Evolutionary conservation across 2,329 filamentous ascomycete genomes (phyloP), one percentile per base, ranked within the genome.

Genomic region (Thyridium curvatum): DNA sequence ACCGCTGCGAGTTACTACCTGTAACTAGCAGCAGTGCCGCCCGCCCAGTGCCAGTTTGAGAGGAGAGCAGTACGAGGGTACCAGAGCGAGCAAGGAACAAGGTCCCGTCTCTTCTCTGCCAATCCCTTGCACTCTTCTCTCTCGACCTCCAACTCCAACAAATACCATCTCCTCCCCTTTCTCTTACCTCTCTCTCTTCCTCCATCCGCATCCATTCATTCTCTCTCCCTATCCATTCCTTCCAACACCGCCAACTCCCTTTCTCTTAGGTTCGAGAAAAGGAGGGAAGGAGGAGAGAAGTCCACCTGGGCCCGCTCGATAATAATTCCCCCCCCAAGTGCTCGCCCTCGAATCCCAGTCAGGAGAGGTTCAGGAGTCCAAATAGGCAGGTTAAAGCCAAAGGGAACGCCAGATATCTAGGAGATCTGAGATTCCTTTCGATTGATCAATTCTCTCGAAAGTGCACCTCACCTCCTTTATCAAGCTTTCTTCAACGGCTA

Each of bases 191-290:
- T 50, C 45, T 43, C 45, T 51, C 49, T 52, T 55, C 53, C 52
- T 56, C 54, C 48, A 51, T 58, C 55, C 55, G 54, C 61, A 64
- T 68, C 68, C 68, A 73, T 68, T 73, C 70, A 65, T 75, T 74
- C 65, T 62, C 66, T 70, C 66, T 64, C 65, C 63, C 64, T 58
- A 65, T 60, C 60, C 60, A 59, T 59, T 62, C 66, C 63, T 66
- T 72, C 69, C 66, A 52, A 53, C 43, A 52, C 48, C 48, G 41
- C 42, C 39, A 49, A 18, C 51, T 56, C 52, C 47, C 38, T 49
- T 56, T 55, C 44, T 55, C 50, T 54, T 42, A 30, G 31, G 40
- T 42, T 49, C 52, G 52, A 53, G 38, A 36, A 29, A 50, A 49
- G 52, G 52, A 55, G 50, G 55, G 56, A 57, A 58, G 54, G 53